Percentiles rank a stretch among this genome's conserved stretches.
Conservation (phyloP, 139 green algal species). For the Pleodorina starrii region DNA sequence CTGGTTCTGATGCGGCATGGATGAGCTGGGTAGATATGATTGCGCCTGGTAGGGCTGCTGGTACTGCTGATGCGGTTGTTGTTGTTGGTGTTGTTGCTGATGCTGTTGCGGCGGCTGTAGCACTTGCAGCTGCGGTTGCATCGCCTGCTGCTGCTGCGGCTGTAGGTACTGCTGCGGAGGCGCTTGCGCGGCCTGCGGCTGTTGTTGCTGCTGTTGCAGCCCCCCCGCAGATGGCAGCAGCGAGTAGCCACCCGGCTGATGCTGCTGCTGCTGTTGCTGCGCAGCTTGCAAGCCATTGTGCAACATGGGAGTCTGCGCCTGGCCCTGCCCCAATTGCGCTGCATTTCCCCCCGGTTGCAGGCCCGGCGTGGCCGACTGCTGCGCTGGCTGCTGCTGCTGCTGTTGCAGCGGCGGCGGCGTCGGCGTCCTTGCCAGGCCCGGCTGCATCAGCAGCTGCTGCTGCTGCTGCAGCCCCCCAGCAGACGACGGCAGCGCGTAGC, state of each 20-base stretch:
- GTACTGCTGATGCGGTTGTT: neutral
- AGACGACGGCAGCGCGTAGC: neutral
- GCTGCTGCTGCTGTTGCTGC: neutral
- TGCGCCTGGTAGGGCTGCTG: neutral
- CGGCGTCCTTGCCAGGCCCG: neutral
- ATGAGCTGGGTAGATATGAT: neutral
- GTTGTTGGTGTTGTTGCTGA: neutral
- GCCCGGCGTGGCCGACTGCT: too few relatives aligned
- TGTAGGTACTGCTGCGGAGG: neutral
- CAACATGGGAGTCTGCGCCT: too few relatives aligned
- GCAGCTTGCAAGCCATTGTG: too few relatives aligned
- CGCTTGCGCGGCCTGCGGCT: constrained; percentile 27
- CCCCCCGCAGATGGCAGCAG: neutral
- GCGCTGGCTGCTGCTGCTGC: too few relatives aligned
- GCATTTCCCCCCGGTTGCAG: too few relatives aligned
- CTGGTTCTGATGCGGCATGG: neutral
- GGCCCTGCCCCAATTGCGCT: too few relatives aligned
- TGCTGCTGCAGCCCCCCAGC: neutral
- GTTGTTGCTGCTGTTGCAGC: constrained; percentile 5
- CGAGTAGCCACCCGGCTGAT: neutral
- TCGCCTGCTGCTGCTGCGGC: neutral
- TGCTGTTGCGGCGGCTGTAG: neutral
- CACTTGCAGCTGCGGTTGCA: neutral
- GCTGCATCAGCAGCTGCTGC: neutral
- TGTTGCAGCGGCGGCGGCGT: neutral